phyloP scores from a whole-genome alignment of 2,329 filamentous ascomycete genomes.

The Colletotrichum eleusines region DNA sequence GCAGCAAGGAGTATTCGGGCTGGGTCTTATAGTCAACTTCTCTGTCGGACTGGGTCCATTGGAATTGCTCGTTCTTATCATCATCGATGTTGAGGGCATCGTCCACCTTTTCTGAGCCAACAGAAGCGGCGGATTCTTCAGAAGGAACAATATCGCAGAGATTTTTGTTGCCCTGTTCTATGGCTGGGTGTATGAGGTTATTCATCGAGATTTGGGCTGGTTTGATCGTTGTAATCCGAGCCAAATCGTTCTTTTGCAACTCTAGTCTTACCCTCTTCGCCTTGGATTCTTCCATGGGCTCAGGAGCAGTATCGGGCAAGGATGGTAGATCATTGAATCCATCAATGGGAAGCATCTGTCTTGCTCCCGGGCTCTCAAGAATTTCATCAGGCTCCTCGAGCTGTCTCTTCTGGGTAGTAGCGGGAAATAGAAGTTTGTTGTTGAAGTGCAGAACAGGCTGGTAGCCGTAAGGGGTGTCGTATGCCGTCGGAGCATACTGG shows the following conservation, averaged over 20 bases:
- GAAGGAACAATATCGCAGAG: not conserved
- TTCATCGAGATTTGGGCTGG: not conserved
- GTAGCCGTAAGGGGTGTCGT: constrained; percentile 20
- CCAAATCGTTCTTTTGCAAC: no score
- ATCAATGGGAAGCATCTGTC: not conserved
- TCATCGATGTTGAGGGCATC: not conserved
- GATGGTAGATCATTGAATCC: not conserved
- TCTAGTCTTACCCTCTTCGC: not conserved
- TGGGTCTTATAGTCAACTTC: not conserved
- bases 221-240: not conserved
- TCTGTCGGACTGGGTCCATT: not conserved
- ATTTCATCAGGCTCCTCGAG: not conserved
- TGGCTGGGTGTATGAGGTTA: not conserved
- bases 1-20: not conserved
- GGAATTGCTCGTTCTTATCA: no score
- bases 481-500: not conserved
- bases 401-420: not conserved
- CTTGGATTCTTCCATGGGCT: no score
- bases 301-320: not conserved
- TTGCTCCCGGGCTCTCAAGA: not conserved
- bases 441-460: constrained; percentile 27
- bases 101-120: no score
- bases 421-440: not conserved
- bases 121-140: not conserved
- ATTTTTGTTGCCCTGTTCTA: not conserved